Evolutionary conservation across 306 rosid genomes (phyloP), one percentile per base, ranked within the genome.

Genomic region (Acacia confusa): DNA sequence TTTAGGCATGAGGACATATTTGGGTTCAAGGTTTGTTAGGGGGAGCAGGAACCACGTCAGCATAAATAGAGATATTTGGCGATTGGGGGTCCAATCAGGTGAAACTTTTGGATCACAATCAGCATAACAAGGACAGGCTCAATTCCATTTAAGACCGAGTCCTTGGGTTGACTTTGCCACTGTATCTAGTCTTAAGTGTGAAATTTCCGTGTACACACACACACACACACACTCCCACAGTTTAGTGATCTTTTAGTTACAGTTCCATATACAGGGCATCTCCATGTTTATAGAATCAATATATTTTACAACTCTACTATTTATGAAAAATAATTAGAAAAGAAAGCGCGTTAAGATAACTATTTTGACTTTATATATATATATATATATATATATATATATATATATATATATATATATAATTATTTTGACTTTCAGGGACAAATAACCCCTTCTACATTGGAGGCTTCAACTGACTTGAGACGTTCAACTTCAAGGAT

Each of bases 111-210:
- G 47, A 77, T 19, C 28, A 44, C 32, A 1, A 28, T 64, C 63
- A 28, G 22, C 60, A 15, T 3, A 53, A 74, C 48, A 74, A 48
- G 53, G 53, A 36, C 75, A 9, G 53, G 41, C 24, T 34, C 5
- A 2, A 24, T 78, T 67, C 75, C 55, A 68, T 52, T 52, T 52
- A 66, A 66, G 75, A 45, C 58, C 58, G 3, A 15, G 75, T 71
- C 75, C 2, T 71, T 4, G 25, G 3, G 14, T 44, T 71, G 75
- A 71, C 75, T 5, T n/a, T n/a, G 24, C 34, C 11, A 1, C 48
- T 38, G 6, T 43, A 1, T 48, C 7, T 17, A 7, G 2, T 68
- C 70, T 36, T 2, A 25, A 25, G 36, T 13, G 36, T 27, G 36
- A 27, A 27, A 24, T 61, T 58, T 61, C 19, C 19, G 20, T 10